phyloP scores from a whole-genome alignment of 2,329 filamentous ascomycete genomes.

The Claviceps arundinis region DNA sequence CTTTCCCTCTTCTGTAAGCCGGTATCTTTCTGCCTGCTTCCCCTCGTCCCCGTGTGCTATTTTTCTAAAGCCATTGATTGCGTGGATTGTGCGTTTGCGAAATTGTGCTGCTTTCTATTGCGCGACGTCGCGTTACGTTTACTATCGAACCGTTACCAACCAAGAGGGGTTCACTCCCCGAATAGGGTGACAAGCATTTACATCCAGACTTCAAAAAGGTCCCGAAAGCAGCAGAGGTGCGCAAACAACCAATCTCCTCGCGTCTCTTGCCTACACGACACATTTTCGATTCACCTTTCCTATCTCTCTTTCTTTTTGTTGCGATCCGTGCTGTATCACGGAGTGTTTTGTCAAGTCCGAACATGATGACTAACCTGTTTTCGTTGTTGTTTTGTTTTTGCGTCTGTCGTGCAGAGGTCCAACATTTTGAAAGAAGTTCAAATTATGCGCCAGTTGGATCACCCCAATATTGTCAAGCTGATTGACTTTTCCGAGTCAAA shows the following conservation, averaged over 20 bases:
- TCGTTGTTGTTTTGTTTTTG: slow-evolving; percentile 5
- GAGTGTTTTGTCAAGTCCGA: not conserved
- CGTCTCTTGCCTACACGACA: not conserved
- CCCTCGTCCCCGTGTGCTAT: slow-evolving; percentile 4
- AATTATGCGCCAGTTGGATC: slow-evolving; percentile 94
- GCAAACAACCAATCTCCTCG: slow-evolving; percentile 12
- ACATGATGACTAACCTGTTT: not conserved
- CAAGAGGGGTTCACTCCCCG: slow-evolving; percentile 23
- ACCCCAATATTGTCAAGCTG: slow-evolving; percentile 90
- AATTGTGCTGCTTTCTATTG: not conserved
- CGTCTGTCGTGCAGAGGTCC: slow-evolving; percentile 50
- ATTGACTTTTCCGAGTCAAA: slow-evolving; percentile 86
- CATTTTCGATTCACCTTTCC: slow-evolving; percentile 20
- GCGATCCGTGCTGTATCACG: not conserved
- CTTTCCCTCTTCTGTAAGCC: not conserved
- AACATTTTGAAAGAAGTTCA: slow-evolving; percentile 98
- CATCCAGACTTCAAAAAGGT: slow-evolving; percentile 95
- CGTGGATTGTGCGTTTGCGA: slow-evolving; percentile 10
- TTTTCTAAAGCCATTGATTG: slow-evolving; percentile 1
- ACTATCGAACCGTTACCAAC: slow-evolving; percentile 37
- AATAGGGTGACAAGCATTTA: slow-evolving; percentile 79
- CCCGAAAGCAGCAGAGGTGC: slow-evolving; percentile 96
- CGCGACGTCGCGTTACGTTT: slow-evolving; percentile 1
- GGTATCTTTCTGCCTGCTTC: not conserved
- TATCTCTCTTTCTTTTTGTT: slow-evolving; percentile 18